Evolutionary conservation across 2,329 filamentous ascomycete species (phyloP).

Genomic region (Arachnomyces sp.): DNA sequence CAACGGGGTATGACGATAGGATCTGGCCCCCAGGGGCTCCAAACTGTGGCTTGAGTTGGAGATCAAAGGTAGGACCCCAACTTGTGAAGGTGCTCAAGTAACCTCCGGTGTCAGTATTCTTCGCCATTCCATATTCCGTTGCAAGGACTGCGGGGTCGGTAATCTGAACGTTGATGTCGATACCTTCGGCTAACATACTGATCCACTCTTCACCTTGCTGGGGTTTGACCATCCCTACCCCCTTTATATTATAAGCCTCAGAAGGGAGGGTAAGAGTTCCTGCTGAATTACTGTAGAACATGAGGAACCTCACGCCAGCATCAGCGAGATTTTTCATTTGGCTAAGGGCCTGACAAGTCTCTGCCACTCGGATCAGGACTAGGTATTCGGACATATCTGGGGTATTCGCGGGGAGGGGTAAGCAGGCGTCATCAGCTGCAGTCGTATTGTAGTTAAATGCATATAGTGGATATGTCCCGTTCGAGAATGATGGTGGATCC

Average conservation of each 20-base stretch:
- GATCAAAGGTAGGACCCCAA: slow-evolving; percentile 55
- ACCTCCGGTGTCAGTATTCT: slow-evolving; percentile 37
- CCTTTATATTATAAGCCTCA: background rate
- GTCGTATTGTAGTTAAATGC: background rate
- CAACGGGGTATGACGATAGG: slow-evolving; percentile 48
- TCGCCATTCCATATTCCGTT: background rate
- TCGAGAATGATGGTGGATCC: background rate
- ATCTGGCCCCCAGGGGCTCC: slow-evolving; percentile 46
- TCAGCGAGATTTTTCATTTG: background rate
- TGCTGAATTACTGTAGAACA: slow-evolving; percentile 6
- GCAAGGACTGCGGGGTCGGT: background rate
- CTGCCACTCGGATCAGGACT: slow-evolving; percentile 4
- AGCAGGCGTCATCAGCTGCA: slow-evolving; percentile 3
- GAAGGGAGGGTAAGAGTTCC: slow-evolving; percentile 3
- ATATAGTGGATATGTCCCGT: background rate
- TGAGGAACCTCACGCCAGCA: slow-evolving; percentile 5
- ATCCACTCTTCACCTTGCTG: slow-evolving; percentile 5
- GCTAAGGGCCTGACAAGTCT: slow-evolving; percentile 1
- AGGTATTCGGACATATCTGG: slow-evolving; percentile 2
- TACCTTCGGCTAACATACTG: slow-evolving; percentile 1
- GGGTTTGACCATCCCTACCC: slow-evolving; percentile 5
- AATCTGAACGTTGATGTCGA: slow-evolving; percentile 1
- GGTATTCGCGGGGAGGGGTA: slow-evolving; percentile 1
- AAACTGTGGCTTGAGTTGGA: slow-evolving; percentile 49
- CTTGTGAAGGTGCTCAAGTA: slow-evolving; percentile 46